Evolutionary conservation across 148 eudicot species (phyloP).

Genomic region (Talinum fruticosum): DNA sequence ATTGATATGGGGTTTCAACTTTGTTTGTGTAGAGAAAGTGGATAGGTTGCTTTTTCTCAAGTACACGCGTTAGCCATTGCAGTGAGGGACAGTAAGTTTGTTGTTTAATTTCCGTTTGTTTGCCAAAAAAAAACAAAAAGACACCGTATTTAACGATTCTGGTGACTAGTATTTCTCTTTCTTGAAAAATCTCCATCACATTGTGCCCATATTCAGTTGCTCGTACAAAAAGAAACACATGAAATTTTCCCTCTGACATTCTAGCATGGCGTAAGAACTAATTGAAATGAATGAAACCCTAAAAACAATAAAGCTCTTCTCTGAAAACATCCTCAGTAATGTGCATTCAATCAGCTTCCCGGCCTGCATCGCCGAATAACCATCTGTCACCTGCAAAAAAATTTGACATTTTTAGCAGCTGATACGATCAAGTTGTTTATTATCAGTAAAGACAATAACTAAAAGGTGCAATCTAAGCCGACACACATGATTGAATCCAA

Average conservation of each 20-base stretch:
- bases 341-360: not conserved
- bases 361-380: not conserved
- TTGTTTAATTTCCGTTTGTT: too few species aligned
- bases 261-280: not conserved
- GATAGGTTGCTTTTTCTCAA: too few species aligned
- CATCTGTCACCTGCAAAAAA: not conserved
- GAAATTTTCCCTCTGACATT: not conserved
- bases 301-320: not conserved
- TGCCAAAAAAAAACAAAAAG: not conserved
- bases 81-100: too few species aligned
- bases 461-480: not conserved
- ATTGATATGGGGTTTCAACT: too few species aligned
- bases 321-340: not conserved
- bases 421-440: not conserved
- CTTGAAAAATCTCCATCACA: not conserved
- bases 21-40: too few species aligned
- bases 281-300: not conserved
- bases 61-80: too few species aligned
- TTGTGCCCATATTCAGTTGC: not conserved
- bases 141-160: not conserved
- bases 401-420: not conserved
- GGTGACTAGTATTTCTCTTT: not conserved
- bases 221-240: not conserved
- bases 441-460: not conserved
- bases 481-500: too few species aligned